phyloP scores from a whole-genome alignment of 768 basidiomycete genomes.

The Amanita fuliginea region DNA sequence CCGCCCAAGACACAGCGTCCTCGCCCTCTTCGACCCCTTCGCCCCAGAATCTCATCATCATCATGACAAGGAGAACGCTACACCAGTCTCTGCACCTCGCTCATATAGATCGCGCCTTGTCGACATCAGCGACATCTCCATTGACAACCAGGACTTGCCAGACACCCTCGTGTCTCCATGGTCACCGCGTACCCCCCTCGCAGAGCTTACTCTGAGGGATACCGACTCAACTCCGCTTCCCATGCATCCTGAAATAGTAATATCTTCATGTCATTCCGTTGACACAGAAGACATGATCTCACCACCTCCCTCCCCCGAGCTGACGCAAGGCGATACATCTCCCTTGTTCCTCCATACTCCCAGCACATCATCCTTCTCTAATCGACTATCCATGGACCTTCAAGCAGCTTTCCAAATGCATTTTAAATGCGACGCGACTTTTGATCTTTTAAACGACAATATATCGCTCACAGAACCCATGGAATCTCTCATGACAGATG shows the following conservation, averaged over 20 bases:
- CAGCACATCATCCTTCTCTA: conserved; percentile 13
- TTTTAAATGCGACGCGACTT: conserved; percentile 33
- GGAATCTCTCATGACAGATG: conserved; percentile 17
- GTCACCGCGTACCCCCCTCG: conserved; percentile 25
- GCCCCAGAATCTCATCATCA: conserved; percentile 14
- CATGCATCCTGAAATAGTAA: conserved; percentile 5
- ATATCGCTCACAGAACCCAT: conserved; percentile 25
- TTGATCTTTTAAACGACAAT: conserved; percentile 42
- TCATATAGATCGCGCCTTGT: conserved; percentile 28
- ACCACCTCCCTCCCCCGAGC: background rate
- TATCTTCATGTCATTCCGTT: background rate
- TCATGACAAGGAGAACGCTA: conserved; percentile 38
- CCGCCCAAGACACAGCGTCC: conserved; percentile 35
- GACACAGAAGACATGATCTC: background rate
- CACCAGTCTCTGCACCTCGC: conserved; percentile 21
- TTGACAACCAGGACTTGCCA: conserved; percentile 22
- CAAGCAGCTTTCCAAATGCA: conserved; percentile 38
- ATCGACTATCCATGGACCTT: conserved; percentile 33
- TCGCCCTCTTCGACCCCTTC: conserved; percentile 43
- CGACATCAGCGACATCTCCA: conserved; percentile 39
- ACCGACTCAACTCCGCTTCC: conserved; percentile 23
- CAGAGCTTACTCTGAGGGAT: conserved; percentile 20
- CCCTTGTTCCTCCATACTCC: conserved; percentile 2
- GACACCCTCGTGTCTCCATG: conserved; percentile 17
- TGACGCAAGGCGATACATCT: background rate